Evolutionary conservation across 306 rosid species (phyloP), one percentile per base, ranked within the genome.

Genomic region (Benincasa hispida): DNA sequence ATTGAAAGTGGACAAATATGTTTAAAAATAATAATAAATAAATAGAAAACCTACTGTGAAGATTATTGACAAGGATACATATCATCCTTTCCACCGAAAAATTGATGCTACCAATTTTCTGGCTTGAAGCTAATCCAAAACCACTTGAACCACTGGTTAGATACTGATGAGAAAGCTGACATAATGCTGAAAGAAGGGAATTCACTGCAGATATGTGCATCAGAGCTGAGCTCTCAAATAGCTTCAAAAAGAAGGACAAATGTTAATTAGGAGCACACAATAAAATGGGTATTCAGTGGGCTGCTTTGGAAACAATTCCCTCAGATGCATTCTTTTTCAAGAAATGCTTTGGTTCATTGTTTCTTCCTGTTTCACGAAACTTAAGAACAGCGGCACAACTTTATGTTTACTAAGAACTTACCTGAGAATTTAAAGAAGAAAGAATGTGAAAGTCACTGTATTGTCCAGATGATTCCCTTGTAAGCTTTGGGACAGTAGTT

Each of bases 401-500:
- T 79, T 53, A 53, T 51, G 17, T 67, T 68, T 42, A 69, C 62
- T 50, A 69, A 58, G 18, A n/a, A 67, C 22, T 83, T 82, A 93
- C 98, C 91, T 93, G 98, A 86, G 96, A 91, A 82, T 93, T 93
- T 86, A 93, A 87, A 73, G 98, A 93, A 74, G 97, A 93, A 74
- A 93, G 97, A 87, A 93, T 90, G 84, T 88, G 87, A 84, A 93
- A 88, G 91, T 93, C 98, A 30, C 96, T 91, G 90, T 79, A 93
- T 55, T 90, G 98, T 37, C 91, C 76, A 81, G 98, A 90, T 77
- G 85, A 86, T 83, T 93, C 96, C 85, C 89, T 88, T 58, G 90
- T 81, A 69, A 90, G 86, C 90, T 88, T 93, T 21, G 96, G 88
- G 81, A 89, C 94, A 8, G 91, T 82, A 41, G 94, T 87, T 55